A percentile compares a stretch with the other conserved stretches of the same genome.
Evolutionary conservation across 2,329 filamentous ascomycete genomes (phyloP).

Genomic region (Cordyceps tenuipes): DNA sequence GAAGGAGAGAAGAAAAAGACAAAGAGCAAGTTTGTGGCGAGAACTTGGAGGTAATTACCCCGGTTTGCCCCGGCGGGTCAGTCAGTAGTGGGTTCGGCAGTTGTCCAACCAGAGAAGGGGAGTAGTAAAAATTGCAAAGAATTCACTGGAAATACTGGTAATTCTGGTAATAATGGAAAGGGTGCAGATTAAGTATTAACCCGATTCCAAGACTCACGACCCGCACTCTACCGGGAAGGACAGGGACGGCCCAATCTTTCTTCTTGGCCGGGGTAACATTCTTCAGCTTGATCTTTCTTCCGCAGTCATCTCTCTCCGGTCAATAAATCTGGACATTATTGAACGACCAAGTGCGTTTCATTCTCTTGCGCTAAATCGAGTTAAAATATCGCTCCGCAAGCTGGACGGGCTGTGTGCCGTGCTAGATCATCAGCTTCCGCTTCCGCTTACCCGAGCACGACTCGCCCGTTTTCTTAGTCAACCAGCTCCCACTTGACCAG

Average conservation of each 20-base stretch:
- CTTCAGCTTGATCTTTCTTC: neutral
- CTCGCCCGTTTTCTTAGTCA: conserved; percentile 5
- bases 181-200: neutral
- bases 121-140: neutral
- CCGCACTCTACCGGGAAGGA: neutral
- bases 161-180: neutral
- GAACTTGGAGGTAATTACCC: neutral
- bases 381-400: no score
- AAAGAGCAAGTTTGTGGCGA: no score
- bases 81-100: neutral
- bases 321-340: neutral
- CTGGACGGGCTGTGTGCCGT: neutral
- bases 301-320: neutral
- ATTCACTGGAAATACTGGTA: neutral
- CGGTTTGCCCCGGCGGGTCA: neutral
- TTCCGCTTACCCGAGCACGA: conserved; percentile 12
- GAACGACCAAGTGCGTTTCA: neutral
- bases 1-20: no score
- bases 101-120: neutral
- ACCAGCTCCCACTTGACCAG: neutral
- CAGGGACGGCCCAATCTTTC: neutral
- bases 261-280: neutral
- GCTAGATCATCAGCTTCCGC: neutral
- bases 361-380: neutral
- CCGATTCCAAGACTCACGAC: neutral